Evolutionary conservation across 495 filamentous ascomycete genomes (phyloP).

Genomic region (Melanomma pulvis-pyrius): DNA sequence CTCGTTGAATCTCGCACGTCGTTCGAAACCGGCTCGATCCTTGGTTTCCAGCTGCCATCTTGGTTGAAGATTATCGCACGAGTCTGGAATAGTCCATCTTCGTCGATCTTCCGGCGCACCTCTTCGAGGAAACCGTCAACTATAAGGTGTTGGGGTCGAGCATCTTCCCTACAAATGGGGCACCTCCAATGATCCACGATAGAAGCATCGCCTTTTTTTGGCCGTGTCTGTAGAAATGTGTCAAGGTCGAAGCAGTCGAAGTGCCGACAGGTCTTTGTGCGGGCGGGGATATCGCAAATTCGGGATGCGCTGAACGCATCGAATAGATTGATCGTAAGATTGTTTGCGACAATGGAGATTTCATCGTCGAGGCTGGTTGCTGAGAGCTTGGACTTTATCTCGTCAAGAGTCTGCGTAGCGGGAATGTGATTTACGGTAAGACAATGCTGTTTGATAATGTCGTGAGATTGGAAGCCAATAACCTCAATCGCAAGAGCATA

Average conservation of each 20-base stretch:
- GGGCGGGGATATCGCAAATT: conserved; percentile 72
- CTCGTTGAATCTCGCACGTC: conserved; percentile 5
- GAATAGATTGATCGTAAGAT: conserved; percentile 70
- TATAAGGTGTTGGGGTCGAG: conserved; percentile 67
- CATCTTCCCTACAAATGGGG: conserved; percentile 75
- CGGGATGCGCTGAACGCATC: conserved; percentile 69
- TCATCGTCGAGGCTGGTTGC: conserved; percentile 61
- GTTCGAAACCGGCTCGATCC: conserved; percentile 17
- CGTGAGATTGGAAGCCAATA: conserved; percentile 57
- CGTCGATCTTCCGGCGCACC: conserved; percentile 50
- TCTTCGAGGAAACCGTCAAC: conserved; percentile 71
- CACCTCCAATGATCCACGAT: conserved; percentile 79
- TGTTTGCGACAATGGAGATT: conserved; percentile 62
- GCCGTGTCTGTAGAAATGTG: conserved; percentile 71
- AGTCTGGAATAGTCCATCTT: conserved; percentile 37
- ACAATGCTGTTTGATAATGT: conserved; percentile 52
- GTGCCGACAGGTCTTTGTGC: conserved; percentile 65
- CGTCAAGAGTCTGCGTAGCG: conserved; percentile 46
- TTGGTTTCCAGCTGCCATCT: conserved; percentile 47
- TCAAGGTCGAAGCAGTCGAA: conserved; percentile 88
- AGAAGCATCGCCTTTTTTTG: conserved; percentile 52
- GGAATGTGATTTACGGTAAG: conserved; percentile 43
- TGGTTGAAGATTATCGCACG: conserved; percentile 45
- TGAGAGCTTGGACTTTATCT: conserved; percentile 56
- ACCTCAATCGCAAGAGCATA: conserved; percentile 39